Conservation (phyloP, 1,284 basidiomycete genomes). For the Omphalotus olearius region DNA sequence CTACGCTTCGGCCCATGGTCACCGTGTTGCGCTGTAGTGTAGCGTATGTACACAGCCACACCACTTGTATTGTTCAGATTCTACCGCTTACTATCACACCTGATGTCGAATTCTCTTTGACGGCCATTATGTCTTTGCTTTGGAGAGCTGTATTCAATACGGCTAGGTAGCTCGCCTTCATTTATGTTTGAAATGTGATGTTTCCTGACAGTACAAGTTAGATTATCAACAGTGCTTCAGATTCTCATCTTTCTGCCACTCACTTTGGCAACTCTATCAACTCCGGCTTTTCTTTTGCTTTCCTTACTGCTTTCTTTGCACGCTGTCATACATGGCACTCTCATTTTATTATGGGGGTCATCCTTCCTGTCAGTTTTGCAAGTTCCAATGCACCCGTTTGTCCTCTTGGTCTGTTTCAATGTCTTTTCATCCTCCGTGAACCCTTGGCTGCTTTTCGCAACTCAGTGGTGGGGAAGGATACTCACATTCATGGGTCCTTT, state of each 20-base stretch:
- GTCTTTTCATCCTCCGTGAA: slow-evolving; percentile 61
- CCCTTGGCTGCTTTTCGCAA: slow-evolving; percentile 52
- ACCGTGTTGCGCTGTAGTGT: too few relatives aligned
- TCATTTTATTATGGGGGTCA: slow-evolving; percentile 63
- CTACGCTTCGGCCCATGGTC: too few relatives aligned
- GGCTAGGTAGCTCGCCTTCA: slow-evolving; percentile 41
- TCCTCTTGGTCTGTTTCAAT: slow-evolving; percentile 79
- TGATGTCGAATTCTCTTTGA: slow-evolving; percentile 8
- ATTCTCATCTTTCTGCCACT: slow-evolving; percentile 82
- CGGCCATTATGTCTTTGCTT: slow-evolving; percentile 31
- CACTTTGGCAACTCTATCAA: slow-evolving; percentile 75
- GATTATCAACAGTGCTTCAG: slow-evolving; percentile 72
- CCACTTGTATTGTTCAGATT: too few relatives aligned
- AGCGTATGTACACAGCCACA: too few relatives aligned
- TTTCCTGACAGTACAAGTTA: slow-evolving; percentile 23
- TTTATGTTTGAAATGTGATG: slow-evolving; percentile 4
- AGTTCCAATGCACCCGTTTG: slow-evolving; percentile 75
- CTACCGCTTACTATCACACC: neutral
- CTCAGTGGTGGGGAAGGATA: slow-evolving; percentile 68
- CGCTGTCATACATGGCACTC: slow-evolving; percentile 71
- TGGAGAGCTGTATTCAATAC: slow-evolving; percentile 59
- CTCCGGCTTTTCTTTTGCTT: slow-evolving; percentile 73
- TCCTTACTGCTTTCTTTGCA: slow-evolving; percentile 75
- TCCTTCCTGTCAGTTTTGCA: slow-evolving; percentile 69
- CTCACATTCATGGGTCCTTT: slow-evolving; percentile 46